These are phyloP conservation scores for Fusarium marasasianum DNA, from an alignment of 2,329 filamentous ascomycete species.

Conservation along the genomic window DNA sequence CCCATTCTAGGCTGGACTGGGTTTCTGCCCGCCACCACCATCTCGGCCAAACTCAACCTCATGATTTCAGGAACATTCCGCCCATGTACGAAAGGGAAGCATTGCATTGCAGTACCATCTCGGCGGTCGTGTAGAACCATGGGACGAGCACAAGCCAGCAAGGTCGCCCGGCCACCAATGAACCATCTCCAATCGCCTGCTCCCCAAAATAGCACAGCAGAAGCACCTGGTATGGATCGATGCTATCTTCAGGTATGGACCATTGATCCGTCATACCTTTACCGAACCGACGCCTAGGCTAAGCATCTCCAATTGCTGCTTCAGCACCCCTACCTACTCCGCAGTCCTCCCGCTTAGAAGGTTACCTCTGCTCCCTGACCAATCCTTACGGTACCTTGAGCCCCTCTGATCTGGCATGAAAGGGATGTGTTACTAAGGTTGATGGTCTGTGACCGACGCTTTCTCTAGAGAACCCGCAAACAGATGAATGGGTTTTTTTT, in stretches of 20 bases:
- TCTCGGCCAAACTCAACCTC: slow-evolving; percentile 18
- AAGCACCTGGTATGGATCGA: slow-evolving; percentile 36
- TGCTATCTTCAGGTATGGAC: slow-evolving; percentile 36
- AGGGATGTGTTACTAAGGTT: slow-evolving; percentile 17
- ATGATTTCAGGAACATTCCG: slow-evolving; percentile 27
- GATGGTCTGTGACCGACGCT: slow-evolving; percentile 23
- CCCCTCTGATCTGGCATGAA: slow-evolving; percentile 15
- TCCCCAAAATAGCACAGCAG: slow-evolving; percentile 36
- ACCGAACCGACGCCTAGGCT: slow-evolving; percentile 17
- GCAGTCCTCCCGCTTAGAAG: slow-evolving; percentile 22
- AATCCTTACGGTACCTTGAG: slow-evolving; percentile 3
- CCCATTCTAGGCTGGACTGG: slow-evolving; percentile 17
- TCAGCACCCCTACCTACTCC: slow-evolving; percentile 21
- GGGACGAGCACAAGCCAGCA: slow-evolving; percentile 31
- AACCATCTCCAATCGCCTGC: slow-evolving; percentile 17
- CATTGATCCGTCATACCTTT: slow-evolving; percentile 29
- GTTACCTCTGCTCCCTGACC: slow-evolving; percentile 2
- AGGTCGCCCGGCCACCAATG: slow-evolving; percentile 23
- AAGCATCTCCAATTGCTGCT: slow-evolving; percentile 28
- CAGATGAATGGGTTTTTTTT: slow-evolving; percentile 13
- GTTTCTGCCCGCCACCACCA: slow-evolving; percentile 28
- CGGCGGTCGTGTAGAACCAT: slow-evolving; percentile 31
- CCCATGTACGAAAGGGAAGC: neutral
- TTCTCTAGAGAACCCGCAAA: slow-evolving; percentile 11
- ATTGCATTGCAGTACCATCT: slow-evolving; percentile 29